Evolutionary conservation across 2,329 filamentous ascomycete species (phyloP), one percentile per base, ranked within the genome.

Genomic region (Monilinia vaccinii-corymbosi): DNA sequence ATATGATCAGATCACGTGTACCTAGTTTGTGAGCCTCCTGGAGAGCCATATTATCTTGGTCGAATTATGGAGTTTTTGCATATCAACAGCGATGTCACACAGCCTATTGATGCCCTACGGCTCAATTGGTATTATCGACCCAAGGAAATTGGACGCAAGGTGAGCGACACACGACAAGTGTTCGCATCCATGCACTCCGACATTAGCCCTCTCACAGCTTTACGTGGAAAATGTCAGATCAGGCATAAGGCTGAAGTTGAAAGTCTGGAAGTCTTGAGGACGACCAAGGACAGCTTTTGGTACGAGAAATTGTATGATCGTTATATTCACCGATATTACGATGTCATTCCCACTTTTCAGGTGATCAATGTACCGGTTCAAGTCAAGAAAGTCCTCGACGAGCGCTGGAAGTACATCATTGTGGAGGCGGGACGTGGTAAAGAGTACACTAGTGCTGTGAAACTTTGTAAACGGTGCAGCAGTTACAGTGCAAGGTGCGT

Each of bases 111-210:
- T 71, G 85, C 90, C 46, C 75, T 99, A 69, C 87, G 92, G 67
- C 89, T 97, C 71, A 99, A 99, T 76, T 99, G 94, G 94, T 97
- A 93, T 75, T 97, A 97, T 74, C 86, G 94, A 45, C 93, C 94
- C 60, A 91, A 94, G 74, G 94, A 99, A 75, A 96, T 97, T 71
- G 89, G 90, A 67, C 89, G 92, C 68, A 94, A 92, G 76, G 87
- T 89, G 67, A 87, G 89, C 73, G 94, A 99, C 78, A 93, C 89
- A 62, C 88, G 94, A 63, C 80, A 93, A 69, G 85, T 99, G 56
- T 97, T 93, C 75, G 93, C 91, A 64, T 96, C 94, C 34, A 99
- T 99, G 94, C 94, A 99, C 75, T 97, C 94, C 31, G 94, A 99
- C 77, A 88, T 91, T 63, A 96, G 91, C 72, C 94, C 94, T 61